Evolutionary conservation across 345 rosid species (phyloP), one percentile per base, ranked within the genome.

Genomic region (Citrus hindsii): DNA sequence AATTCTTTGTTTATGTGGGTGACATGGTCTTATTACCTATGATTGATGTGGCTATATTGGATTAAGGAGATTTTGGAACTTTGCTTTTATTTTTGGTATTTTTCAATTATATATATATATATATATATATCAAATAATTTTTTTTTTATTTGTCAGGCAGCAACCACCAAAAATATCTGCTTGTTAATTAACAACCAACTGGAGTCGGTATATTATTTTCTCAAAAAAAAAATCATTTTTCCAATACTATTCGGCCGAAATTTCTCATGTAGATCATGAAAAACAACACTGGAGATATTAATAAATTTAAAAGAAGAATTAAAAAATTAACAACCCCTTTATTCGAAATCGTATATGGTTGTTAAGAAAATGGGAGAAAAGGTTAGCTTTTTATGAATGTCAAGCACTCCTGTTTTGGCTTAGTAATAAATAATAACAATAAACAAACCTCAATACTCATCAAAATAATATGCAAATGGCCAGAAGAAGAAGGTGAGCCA

Each of bases 401-500:
- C 81, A 74, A 35, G 61, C 77, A 48, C 30, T 59, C 37, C 7
- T 35, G 37, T 6, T 60, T 16, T 53, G 58, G 8, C 22, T 53
- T 13, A 53, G 18, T 30, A 22, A 21, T 38, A 58, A 30, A 71
- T 46, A 53, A 53, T 51, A 51, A 70, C 18, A 22, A 33, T 55
- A 58, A 30, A 71, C 3, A 53, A 71, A 21, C n/a, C 8, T 24
- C 13, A 59, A 72, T 40, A 30, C 27, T n/a, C 4, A 40, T 59
- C 16, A 58, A 78, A 69, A 21, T 28, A 9, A 76, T 24, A 56
- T 7, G 25, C 21, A 2, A 38, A 70, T 38, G 78, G 35, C 27
- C 4, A 25, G 71, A 70, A 24, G 68, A 56, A n/a, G 9, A 78
- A 81, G 81, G 46, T 27, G 55, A 77, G 65, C 77, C 83, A 6